Evolutionary conservation across 306 rosid species (phyloP).

Genomic region (Calophaca sinica): DNA sequence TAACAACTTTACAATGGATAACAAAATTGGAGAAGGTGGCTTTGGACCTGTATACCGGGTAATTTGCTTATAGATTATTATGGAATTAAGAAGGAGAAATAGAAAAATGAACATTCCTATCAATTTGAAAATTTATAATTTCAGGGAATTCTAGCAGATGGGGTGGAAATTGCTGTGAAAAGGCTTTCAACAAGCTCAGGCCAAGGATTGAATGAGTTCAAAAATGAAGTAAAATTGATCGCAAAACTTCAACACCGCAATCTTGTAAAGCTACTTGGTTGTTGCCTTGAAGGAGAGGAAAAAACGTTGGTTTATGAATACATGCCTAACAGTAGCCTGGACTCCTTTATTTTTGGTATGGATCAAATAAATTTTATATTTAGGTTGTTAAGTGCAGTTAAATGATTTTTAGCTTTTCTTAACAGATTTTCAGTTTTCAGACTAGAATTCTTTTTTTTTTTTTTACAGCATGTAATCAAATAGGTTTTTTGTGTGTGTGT

Average conservation of each 20-base stretch:
- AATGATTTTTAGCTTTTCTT: not conserved
- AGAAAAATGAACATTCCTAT: not conserved
- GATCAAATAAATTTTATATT: not conserved
- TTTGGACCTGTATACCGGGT: constrained; percentile 70
- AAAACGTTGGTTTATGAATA: constrained; percentile 55
- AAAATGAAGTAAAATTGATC: constrained; percentile 61
- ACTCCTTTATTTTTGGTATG: constrained; percentile 62
- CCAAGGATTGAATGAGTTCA: constrained; percentile 57
- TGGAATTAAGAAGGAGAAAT: not conserved
- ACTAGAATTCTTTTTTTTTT: not conserved
- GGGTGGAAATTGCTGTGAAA: constrained; percentile 63
- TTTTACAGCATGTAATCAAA: not conserved
- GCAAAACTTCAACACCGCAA: constrained; percentile 69
- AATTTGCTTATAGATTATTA: constrained; percentile 15
- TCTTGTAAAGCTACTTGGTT: constrained; percentile 66
- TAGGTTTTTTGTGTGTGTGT: not conserved
- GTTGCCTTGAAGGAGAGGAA: constrained; percentile 61
- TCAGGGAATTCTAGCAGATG: constrained; percentile 58
- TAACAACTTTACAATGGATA: constrained; percentile 47
- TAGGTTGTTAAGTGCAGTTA: not conserved
- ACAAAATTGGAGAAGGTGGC: constrained; percentile 68
- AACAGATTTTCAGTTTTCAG: not conserved
- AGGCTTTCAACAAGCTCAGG: constrained; percentile 60
- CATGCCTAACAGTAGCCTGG: constrained; percentile 57
- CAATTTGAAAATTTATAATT: constrained; percentile 16